Base-by-base conservation (phyloP, 2,329 filamentous ascomycete genomes). In the Dichotomopilus funicola region DNA sequence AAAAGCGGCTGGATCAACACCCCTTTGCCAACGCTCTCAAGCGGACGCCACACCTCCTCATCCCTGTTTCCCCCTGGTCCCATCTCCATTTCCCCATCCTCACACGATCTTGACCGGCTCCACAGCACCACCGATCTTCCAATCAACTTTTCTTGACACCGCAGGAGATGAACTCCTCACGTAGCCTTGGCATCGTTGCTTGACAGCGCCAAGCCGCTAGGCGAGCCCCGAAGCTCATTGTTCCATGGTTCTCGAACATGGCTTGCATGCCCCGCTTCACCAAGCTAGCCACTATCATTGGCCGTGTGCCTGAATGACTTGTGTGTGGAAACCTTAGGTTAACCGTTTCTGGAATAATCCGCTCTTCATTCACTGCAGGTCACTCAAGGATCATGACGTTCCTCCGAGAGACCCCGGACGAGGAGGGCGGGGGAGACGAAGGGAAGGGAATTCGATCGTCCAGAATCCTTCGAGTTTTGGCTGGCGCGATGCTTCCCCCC, bases 241-340 rank as follows among this genome's bases (percentile, higher is more conserved):
- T 52, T 52, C 50, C 50, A 52, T 45, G 41, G 50, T 53, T 53
- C 50, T 46, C 50, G 50, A 53, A 53, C 50, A 53, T 19, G 8
- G 34, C 19, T 5, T 19, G 13, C 31, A 19, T 27, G 19, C 19
- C 19, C 19, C 19, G 19, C 19, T 27, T 27, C 36, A 19, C 43
- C 37, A 53, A 35, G 27, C 51, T 53, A 53, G 42, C 19, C 10
- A 13, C 11, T 7, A 42, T n/a, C 36, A 8, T 35, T 13, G 3
- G 31, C 3, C n/a, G 4, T 5, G 6, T 19, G 36, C 38, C 38
- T 42, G 10, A 42, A 27, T 27, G 19, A 27, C 19, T 27, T 27
- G 3, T 27, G 19, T 27, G 19, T 27, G 19, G 19, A 27, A 27
- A 27, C 19, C 19, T 27, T 27, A 27, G 19, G 19, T 27, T 55